Evolutionary conservation across 352 stramenopile genomes (phyloP), one percentile per base, ranked within the genome.

Genomic region (Phytophthora brassicae): DNA sequence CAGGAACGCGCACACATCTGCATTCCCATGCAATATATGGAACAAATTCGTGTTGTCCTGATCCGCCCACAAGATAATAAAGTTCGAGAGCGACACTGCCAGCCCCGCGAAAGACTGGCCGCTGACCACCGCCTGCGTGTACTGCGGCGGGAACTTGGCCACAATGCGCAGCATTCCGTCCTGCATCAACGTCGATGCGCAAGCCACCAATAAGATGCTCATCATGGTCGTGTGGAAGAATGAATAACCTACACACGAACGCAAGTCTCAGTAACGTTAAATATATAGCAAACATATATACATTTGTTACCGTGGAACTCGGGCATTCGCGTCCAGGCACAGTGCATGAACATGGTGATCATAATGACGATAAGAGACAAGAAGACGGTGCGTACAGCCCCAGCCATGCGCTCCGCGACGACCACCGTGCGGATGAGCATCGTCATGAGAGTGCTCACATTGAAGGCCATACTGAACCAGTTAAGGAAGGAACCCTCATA

Each of bases 381-480:
- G 42, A 89, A 84, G 38, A 92, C 75, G 13, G 85, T 90, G 4
- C 64, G 73, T 13, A 83, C 68, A 0, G 86, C 77, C 16, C 71
- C 66, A 14, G 81, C 75, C 75, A 93, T 88, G 33, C 69, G 77
- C 24, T 90, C 71, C 16, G 70, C 77, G 28, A 91, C 68, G 22
- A 76, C 76, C 4, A 77, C 56, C 28, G 84, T 91, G 50, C 84
- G 83, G 16, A 93, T 49, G 29, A 88, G 69, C 81, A 95, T 90
- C 19, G 80, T 77, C 56, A 89, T 70, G 41, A 95, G 66, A 5
- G 78, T 91, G 28, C 82, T 85, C 52, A 91, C 75, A 70, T 92
- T 94, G 64, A 92, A 94, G 16, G 70, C 79, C 61, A 91, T 91
- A 41, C 75, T 87, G 64, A 95, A 95, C 84, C 84, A 95, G 59